phyloP scores from a whole-genome alignment of 1,139 yeast species.

The Eremothecium sinecaudum region DNA sequence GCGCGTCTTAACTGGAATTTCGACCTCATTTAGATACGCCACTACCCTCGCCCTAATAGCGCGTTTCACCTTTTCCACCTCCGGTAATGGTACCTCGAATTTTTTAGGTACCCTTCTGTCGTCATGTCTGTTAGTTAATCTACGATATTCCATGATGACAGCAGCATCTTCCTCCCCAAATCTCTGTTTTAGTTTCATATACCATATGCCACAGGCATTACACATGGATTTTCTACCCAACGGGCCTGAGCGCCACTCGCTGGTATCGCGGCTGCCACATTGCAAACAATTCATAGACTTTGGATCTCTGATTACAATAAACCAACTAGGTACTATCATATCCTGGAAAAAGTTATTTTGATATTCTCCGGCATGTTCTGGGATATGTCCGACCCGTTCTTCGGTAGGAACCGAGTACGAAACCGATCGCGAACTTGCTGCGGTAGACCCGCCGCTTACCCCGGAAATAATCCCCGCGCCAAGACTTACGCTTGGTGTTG shows the following conservation, averaged over 20 bases:
- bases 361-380: slow-evolving; percentile 4
- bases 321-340: slow-evolving; percentile 7
- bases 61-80: background rate
- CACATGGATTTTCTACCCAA: slow-evolving; percentile 76
- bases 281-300: slow-evolving; percentile 40
- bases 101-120: slow-evolving; percentile 9
- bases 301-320: slow-evolving; percentile 6
- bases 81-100: slow-evolving; percentile 8
- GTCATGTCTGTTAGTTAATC: slow-evolving; percentile 3
- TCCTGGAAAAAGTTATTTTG: slow-evolving; percentile 3
- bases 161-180: slow-evolving; percentile 18
- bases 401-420: slow-evolving; percentile 3
- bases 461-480: slow-evolving; percentile 2
- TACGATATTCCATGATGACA: slow-evolving; percentile 18
- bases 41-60: slow-evolving; percentile 5
- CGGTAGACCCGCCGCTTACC: slow-evolving; percentile 2
- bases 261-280: slow-evolving; percentile 76
- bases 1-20: slow-evolving; percentile 3
- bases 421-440: slow-evolving; percentile 5
- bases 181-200: slow-evolving; percentile 20
- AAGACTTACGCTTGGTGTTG: slow-evolving; percentile 2
- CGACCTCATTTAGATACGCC: slow-evolving; percentile 6
- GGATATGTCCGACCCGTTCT: slow-evolving; percentile 3
- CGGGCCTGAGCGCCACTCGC: slow-evolving; percentile 91
- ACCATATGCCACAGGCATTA: slow-evolving; percentile 78